Base-by-base conservation (phyloP, 1,284 basidiomycete species). In the Pseudozyma sp. region DNA sequence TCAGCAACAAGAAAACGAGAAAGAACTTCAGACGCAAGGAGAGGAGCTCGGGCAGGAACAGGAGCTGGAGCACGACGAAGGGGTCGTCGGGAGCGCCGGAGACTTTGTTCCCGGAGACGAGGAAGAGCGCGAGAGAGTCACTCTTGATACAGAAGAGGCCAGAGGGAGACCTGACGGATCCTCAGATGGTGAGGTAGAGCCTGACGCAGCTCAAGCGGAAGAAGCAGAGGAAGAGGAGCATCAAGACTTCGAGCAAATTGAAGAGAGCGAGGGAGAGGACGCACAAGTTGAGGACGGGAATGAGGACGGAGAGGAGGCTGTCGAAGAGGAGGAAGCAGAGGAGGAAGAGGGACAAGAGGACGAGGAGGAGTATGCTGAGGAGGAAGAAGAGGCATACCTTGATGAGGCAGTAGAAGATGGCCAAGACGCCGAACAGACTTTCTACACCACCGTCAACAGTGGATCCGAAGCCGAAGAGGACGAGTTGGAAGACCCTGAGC, bases 401-500 rank as follows among this genome's bases (percentile, higher is more conserved):
- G 60, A 57, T 13, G 58, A 54, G 10, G 42, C 30, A 4, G 54
- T 16, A 5, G 45, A 55, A 10, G 8, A 39, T 11, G 56, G 53
- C 35, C 50, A 61, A 29, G 69, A 73, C 14, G 65, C 42, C 17
- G 69, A 68, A 31, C 55, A 69, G 17, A 74, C 70, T 14, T 68
- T 64, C 63, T 68, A 59, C 49, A 69, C 70, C 10, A 62, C 44
- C 57, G 24, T 60, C 49, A 60, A 69, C 34, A 54, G 60, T 16
- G 45, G 40, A 40, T 60, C 44, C 7, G 68, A 57, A 19, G 62
- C 45, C 24, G 68, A 66, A 48, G 63, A 62, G 50, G 77, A 77
- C 40, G 66, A 72, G 39, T 37, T 65, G 42, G 68, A 68, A 29
- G 66, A 54, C 9, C 54, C 46, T n/a, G 58, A 51, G n/a, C 34